These are phyloP conservation scores for Hypsizygus marmoreus DNA, from an alignment of 768 basidiomycete species.

Conservation along the genomic window DNA sequence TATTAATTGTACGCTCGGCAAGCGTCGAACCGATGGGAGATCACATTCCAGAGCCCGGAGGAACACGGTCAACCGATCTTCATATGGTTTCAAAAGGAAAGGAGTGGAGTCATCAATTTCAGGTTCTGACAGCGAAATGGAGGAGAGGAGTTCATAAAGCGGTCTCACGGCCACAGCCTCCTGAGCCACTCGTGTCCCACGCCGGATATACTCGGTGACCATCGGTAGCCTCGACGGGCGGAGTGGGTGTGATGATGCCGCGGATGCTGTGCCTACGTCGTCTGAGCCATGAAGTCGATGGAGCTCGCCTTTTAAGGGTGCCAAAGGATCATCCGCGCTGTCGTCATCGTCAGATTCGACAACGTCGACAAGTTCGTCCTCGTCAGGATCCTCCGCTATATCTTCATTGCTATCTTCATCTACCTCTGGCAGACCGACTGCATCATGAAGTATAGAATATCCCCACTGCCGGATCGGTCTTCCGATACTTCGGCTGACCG, in stretches of 20 bases:
- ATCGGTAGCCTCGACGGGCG: slow-evolving; percentile 24
- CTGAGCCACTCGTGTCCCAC: slow-evolving; percentile 63
- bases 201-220: slow-evolving; percentile 64
- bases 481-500: slow-evolving; percentile 62
- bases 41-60: slow-evolving; percentile 61
- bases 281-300: slow-evolving; percentile 54
- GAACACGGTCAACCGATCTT: slow-evolving; percentile 56
- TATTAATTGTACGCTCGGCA: slow-evolving; percentile 49
- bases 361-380: slow-evolving; percentile 66
- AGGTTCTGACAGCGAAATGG: slow-evolving; percentile 37
- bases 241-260: slow-evolving; percentile 37
- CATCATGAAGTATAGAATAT: slow-evolving; percentile 69
- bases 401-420: slow-evolving; percentile 18
- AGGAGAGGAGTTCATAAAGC: slow-evolving; percentile 48
- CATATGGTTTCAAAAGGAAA: slow-evolving; percentile 49
- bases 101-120: slow-evolving; percentile 36
- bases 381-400: slow-evolving; percentile 10
- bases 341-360: slow-evolving; percentile 61
- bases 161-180: slow-evolving; percentile 58
- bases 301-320: slow-evolving; percentile 69
- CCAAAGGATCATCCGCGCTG: slow-evolving; percentile 57
- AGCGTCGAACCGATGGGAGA: slow-evolving; percentile 41
- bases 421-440: slow-evolving; percentile 56
- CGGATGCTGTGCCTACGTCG: slow-evolving; percentile 30
- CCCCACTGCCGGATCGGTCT: slow-evolving; percentile 64